Conservation (phyloP, 441 rosid genomes). For the Codiaeum variegatum region DNA sequence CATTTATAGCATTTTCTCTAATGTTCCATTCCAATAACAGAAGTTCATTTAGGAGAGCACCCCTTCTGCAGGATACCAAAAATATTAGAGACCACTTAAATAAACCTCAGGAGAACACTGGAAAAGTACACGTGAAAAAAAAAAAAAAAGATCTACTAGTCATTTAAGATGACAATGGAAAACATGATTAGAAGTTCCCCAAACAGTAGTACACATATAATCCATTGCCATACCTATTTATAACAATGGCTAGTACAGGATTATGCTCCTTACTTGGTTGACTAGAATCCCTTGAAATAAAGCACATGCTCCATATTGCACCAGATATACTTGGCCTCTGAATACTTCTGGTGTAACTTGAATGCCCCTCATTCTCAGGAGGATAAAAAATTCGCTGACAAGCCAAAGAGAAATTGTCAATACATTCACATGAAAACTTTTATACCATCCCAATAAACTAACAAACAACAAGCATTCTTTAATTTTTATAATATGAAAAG, state of each 20-base stretch:
- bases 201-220: conserved; percentile 22
- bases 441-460: conserved; percentile 5
- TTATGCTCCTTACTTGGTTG: conserved; percentile 59
- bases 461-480: conserved; percentile 4
- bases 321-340: conserved; percentile 52
- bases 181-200: conserved; percentile 17
- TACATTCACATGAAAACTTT: conserved; percentile 20
- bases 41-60: conserved; percentile 59
- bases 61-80: conserved; percentile 60
- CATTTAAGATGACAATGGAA: conserved; percentile 23
- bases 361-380: conserved; percentile 51
- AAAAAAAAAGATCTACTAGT: too few relatives aligned
- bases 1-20: conserved; percentile 45
- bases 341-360: conserved; percentile 33
- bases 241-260: conserved; percentile 83
- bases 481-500: conserved; percentile 3
- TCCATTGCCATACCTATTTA: conserved; percentile 68
- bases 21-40: conserved; percentile 68
- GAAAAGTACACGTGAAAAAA: conserved; percentile 19
- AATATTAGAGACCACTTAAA: conserved; percentile 23
- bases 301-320: conserved; percentile 99
- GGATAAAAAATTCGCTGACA: conserved; percentile 75
- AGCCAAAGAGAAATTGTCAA: conserved; percentile 25
- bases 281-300: conserved; percentile 57
- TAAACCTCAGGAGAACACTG: conserved; percentile 25